These are phyloP conservation scores for Neurospora sublineolata DNA, from an alignment of 495 filamentous ascomycete species.

Conservation along the genomic window DNA sequence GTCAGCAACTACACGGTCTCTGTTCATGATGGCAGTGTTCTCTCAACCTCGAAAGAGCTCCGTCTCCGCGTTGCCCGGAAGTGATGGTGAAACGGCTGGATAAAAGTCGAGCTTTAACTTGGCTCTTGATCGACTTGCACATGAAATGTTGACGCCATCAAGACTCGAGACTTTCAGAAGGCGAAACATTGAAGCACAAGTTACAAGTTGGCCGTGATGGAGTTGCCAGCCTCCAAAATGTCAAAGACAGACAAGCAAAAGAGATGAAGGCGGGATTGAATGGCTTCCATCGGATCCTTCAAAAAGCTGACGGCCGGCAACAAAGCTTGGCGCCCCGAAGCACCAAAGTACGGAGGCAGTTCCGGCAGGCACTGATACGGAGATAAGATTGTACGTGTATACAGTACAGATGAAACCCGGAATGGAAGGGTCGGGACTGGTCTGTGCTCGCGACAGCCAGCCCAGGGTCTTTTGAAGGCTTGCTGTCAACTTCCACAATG, in stretches of 20 bases:
- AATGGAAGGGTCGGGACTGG: background rate
- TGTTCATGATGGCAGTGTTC: background rate
- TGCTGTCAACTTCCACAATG: constrained; percentile 3
- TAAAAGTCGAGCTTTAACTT: background rate
- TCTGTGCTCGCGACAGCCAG: background rate
- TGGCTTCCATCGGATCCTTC: background rate
- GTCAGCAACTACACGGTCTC: background rate
- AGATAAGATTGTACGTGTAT: background rate
- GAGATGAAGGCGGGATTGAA: background rate
- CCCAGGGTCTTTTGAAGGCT: constrained; percentile 1
- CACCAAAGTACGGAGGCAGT: background rate
- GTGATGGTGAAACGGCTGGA: background rate
- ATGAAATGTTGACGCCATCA: background rate
- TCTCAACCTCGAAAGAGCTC: background rate
- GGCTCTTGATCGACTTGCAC: background rate
- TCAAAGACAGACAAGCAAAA: background rate
- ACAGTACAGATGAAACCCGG: background rate
- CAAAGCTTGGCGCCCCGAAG: no score
- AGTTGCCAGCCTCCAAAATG: no score
- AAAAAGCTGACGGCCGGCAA: background rate
- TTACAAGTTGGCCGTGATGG: background rate
- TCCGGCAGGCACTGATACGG: background rate
- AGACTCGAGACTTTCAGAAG: background rate
- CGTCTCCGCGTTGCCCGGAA: background rate
- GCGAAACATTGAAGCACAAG: background rate